Percentiles rank a stretch among this genome's conserved stretches.
phyloP scores from a whole-genome alignment of 2,329 filamentous ascomycete genomes.

The Venturia oleaginea region DNA sequence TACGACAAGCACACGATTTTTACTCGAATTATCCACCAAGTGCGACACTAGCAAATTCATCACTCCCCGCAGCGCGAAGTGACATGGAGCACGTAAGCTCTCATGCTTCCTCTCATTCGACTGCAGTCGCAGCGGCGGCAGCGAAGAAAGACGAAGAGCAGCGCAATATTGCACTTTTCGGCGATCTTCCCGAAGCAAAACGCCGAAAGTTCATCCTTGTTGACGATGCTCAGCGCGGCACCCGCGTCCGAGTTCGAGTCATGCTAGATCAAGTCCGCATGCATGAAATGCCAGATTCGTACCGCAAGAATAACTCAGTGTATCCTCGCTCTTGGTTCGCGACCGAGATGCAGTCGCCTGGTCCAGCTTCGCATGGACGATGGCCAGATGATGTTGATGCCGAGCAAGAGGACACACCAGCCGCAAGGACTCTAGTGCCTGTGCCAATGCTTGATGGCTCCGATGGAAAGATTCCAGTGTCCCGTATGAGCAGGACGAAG shows the following conservation, averaged over 20 bases:
- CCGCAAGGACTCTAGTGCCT: slow-evolving; percentile 38
- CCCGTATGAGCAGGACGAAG: slow-evolving; percentile 59
- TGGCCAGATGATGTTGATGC: slow-evolving; percentile 66
- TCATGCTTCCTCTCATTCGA: slow-evolving; percentile 31
- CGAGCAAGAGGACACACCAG: slow-evolving; percentile 38
- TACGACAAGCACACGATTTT: slow-evolving; percentile 68
- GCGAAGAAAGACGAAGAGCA: slow-evolving; percentile 46
- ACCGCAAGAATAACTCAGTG: slow-evolving; percentile 81
- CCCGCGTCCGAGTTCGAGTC: slow-evolving; percentile 77
- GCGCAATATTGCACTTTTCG: slow-evolving; percentile 64
- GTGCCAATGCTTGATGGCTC: slow-evolving; percentile 53
- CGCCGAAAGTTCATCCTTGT: slow-evolving; percentile 95
- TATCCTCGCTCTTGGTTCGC: slow-evolving; percentile 89
- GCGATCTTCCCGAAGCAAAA: slow-evolving; percentile 79
- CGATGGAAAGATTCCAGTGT: slow-evolving; percentile 65
- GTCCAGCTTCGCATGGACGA: slow-evolving; percentile 62
- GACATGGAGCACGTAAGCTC: slow-evolving; percentile 38
- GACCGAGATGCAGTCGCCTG: slow-evolving; percentile 81
- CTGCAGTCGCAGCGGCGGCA: slow-evolving; percentile 33
- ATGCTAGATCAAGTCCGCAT: slow-evolving; percentile 91
- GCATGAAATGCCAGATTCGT: slow-evolving; percentile 91
- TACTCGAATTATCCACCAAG: slow-evolving; percentile 58
- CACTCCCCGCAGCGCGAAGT: slow-evolving; percentile 57
- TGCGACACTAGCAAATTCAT: slow-evolving; percentile 43
- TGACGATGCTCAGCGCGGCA: slow-evolving; percentile 74